Percentiles rank a stretch among this genome's conserved stretches.
phyloP scores from a whole-genome alignment of 305 asterid genomes.

The Fraxinus baroniana region DNA sequence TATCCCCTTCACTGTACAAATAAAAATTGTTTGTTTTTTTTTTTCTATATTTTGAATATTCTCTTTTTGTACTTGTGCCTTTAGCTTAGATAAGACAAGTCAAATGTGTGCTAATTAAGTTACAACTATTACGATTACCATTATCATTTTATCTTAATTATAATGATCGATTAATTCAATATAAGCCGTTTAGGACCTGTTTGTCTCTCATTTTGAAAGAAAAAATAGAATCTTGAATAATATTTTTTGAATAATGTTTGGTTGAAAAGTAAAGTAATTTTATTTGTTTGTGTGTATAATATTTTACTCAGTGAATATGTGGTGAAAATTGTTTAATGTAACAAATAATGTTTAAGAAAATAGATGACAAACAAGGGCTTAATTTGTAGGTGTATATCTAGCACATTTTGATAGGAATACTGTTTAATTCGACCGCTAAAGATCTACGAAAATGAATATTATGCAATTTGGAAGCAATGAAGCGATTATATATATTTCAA shows the following conservation, averaged over 20 bases:
- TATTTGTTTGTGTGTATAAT: too few relatives aligned
- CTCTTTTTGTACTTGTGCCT: slow-evolving; percentile 53
- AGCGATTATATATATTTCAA: neutral
- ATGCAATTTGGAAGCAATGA: neutral
- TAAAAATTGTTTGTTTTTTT: slow-evolving; percentile 37
- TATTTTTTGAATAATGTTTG: too few relatives aligned
- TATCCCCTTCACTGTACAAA: slow-evolving; percentile 34
- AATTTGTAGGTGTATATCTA: too few relatives aligned
- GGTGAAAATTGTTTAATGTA: too few relatives aligned
- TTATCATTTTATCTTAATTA: neutral
- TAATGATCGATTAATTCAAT: too few relatives aligned
- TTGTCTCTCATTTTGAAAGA: too few relatives aligned
- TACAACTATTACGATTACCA: neutral
- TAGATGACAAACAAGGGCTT: too few relatives aligned
- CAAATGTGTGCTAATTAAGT: slow-evolving; percentile 31
- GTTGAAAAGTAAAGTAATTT: too few relatives aligned
- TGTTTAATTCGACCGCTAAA: neutral
- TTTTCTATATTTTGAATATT: slow-evolving; percentile 64
- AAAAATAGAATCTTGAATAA: too few relatives aligned
- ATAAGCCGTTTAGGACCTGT: neutral
- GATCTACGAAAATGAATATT: neutral
- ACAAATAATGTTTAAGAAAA: too few relatives aligned
- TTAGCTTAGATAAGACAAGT: slow-evolving; percentile 37
- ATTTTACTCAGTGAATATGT: too few relatives aligned
- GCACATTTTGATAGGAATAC: neutral